These are phyloP conservation scores for Aspergillus brasiliensis DNA, from an alignment of 2,329 filamentous ascomycete genomes.

Conservation along the genomic window DNA sequence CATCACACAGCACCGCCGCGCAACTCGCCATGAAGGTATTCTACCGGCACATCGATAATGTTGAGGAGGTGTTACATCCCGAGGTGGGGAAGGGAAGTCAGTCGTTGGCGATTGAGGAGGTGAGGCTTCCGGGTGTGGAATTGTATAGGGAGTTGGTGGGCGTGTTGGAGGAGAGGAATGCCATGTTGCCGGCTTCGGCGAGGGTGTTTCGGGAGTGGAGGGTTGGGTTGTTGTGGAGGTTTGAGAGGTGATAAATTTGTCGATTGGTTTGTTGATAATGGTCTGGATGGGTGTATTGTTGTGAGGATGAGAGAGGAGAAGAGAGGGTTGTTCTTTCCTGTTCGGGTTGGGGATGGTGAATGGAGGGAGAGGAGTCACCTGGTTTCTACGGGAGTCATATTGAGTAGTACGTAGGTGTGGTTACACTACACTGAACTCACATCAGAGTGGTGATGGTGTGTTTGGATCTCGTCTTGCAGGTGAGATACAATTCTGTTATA, in stretches of 20 bases:
- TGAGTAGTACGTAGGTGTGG: too few relatives aligned
- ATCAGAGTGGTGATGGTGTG: too few relatives aligned
- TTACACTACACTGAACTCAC: too few relatives aligned
- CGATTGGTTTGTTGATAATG: too few relatives aligned
- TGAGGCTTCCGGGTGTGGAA: slow-evolving; percentile 42
- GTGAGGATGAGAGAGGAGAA: too few relatives aligned
- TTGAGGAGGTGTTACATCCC: slow-evolving; percentile 38
- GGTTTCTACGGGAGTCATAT: too few relatives aligned
- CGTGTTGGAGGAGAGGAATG: slow-evolving; percentile 44
- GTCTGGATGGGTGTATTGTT: too few relatives aligned
- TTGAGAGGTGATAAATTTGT: slow-evolving; percentile 23
- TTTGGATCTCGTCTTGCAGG: too few relatives aligned
- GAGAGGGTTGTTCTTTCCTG: slow-evolving; percentile 6
- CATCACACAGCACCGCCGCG: slow-evolving; percentile 32
- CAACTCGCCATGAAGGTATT: slow-evolving; percentile 61
- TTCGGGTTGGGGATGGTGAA: neutral
- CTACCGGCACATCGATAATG: slow-evolving; percentile 45
- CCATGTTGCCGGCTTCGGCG: slow-evolving; percentile 52
- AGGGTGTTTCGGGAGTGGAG: slow-evolving; percentile 58
- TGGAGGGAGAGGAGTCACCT: too few relatives aligned
- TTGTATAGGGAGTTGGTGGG: slow-evolving; percentile 37
- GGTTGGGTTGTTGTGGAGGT: slow-evolving; percentile 56
- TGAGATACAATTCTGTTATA: too few relatives aligned
- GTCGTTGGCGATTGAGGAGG: slow-evolving; percentile 52
- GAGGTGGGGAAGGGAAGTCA: slow-evolving; percentile 41